phyloP scores from a whole-genome alignment of 2,329 filamentous ascomycete species.

The Paecilomyces sp. region DNA sequence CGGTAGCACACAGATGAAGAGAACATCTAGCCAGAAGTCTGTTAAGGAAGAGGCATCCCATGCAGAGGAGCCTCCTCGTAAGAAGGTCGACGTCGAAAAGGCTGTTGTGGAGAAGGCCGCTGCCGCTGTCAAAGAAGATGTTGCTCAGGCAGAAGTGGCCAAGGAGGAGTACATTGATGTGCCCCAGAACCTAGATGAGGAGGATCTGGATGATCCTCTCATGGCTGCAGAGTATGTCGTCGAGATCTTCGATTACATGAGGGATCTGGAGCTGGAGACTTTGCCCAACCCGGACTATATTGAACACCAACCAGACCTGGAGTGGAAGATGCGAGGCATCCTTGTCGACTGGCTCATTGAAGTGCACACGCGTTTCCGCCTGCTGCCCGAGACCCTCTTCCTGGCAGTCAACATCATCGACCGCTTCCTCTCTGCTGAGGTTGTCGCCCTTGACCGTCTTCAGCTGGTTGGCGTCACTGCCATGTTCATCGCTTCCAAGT shows the following conservation, averaged over 20 bases:
- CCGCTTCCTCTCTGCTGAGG: constrained; percentile 90
- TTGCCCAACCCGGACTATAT: constrained; percentile 93
- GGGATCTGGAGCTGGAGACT: constrained; percentile 70
- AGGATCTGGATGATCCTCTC: constrained; percentile 86
- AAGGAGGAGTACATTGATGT: constrained; percentile 32
- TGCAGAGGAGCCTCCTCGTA: constrained; percentile 58
- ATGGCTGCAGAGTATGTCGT: constrained; percentile 98
- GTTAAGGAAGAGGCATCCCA: constrained; percentile 53
- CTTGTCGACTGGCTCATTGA: constrained; percentile 97
- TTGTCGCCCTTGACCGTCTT: constrained; percentile 90
- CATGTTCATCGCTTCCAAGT: constrained; percentile 99
- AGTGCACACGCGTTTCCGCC: constrained; percentile 92
- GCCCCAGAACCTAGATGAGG: constrained; percentile 63
- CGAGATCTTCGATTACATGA: constrained; percentile 95
- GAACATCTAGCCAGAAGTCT: constrained; percentile 46
- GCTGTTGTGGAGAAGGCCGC: constrained; percentile 25
- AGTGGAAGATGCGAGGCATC: constrained; percentile 98
- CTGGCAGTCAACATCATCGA: constrained; percentile 97
- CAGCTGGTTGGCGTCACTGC: constrained; percentile 96
- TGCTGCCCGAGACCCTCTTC: constrained; percentile 93
- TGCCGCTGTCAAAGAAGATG: constrained; percentile 20
- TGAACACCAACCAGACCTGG: constrained; percentile 84
- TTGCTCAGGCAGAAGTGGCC: constrained; percentile 28
- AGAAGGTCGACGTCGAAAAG: constrained; percentile 55
- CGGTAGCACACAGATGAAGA: constrained; percentile 61